Evolutionary conservation across 331 rosid species (phyloP).

Genomic region (Malus hybrid): DNA sequence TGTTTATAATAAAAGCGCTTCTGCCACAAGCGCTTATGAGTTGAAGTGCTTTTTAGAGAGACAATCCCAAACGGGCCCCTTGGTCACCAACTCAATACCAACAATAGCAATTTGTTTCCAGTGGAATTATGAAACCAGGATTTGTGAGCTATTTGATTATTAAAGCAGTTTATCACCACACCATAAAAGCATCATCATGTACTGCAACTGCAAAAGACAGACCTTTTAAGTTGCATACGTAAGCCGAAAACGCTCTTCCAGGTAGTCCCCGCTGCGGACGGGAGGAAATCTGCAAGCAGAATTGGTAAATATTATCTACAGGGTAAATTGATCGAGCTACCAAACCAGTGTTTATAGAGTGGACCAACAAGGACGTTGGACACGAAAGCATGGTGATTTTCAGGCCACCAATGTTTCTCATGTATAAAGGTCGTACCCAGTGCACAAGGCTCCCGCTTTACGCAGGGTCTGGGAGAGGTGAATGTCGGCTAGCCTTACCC

Average conservation of each 20-base stretch:
- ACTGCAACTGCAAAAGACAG: neutral
- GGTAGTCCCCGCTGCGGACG: conserved; percentile 67
- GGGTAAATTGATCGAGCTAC: no score
- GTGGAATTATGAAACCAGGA: neutral
- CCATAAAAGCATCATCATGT: neutral
- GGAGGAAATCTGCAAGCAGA: conserved; percentile 59
- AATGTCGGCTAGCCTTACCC: no score
- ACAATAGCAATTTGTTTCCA: neutral
- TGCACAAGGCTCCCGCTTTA: no score
- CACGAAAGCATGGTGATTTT: neutral
- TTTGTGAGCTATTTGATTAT: neutral
- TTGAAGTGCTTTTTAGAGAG: no score
- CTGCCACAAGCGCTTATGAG: no score
- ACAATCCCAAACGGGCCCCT: no score
- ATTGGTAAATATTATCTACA: neutral
- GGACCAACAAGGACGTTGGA: neutral
- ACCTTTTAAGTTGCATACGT: conserved; percentile 31
- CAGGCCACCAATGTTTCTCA: neutral
- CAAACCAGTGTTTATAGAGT: neutral
- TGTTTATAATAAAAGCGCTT: no score
- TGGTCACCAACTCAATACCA: no score
- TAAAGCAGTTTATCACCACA: neutral
- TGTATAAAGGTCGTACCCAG: neutral
- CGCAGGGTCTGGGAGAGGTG: no score
- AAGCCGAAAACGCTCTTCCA: conserved; percentile 51